phyloP scores from a whole-genome alignment of 2,329 filamentous ascomycete genomes.

The Drechslera avenae region DNA sequence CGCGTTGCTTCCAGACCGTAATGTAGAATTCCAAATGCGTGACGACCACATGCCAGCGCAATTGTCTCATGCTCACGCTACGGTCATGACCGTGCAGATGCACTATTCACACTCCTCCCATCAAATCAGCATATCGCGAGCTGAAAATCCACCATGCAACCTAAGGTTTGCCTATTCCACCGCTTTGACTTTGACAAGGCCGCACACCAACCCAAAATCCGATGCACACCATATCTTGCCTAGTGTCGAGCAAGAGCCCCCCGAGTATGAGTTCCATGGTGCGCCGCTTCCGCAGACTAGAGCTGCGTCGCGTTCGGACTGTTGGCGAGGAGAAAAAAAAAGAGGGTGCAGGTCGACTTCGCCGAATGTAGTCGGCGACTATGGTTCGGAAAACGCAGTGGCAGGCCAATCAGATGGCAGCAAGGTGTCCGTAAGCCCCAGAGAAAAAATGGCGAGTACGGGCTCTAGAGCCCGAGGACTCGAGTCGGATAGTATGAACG shows the following conservation, averaged over 20 bases:
- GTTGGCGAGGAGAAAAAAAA: neutral
- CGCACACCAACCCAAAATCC: slow-evolving; percentile 6
- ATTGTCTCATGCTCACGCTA: neutral
- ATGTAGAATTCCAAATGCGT: neutral
- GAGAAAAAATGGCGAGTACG: neutral
- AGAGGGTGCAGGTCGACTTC: slow-evolving; percentile 8
- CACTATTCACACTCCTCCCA: neutral
- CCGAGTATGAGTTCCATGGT: slow-evolving; percentile 13
- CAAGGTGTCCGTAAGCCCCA: neutral
- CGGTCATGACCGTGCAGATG: neutral
- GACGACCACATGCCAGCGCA: neutral
- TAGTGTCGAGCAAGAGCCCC: slow-evolving; percentile 4
- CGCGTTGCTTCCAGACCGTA: neutral
- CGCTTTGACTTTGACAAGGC: neutral
- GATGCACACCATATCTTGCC: neutral
- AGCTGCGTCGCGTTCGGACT: neutral
- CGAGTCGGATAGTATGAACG: too few relatives aligned
- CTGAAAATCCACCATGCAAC: neutral
- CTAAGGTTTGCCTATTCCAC: neutral
- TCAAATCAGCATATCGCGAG: neutral
- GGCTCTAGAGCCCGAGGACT: neutral
- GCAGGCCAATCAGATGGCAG: slow-evolving; percentile 4
- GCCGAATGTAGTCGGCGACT: slow-evolving; percentile 28
- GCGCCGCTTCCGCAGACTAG: slow-evolving; percentile 17
- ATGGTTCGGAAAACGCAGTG: slow-evolving; percentile 15